phyloP scores from a whole-genome alignment of 768 basidiomycete genomes.

The Punctularia strigosozonata region DNA sequence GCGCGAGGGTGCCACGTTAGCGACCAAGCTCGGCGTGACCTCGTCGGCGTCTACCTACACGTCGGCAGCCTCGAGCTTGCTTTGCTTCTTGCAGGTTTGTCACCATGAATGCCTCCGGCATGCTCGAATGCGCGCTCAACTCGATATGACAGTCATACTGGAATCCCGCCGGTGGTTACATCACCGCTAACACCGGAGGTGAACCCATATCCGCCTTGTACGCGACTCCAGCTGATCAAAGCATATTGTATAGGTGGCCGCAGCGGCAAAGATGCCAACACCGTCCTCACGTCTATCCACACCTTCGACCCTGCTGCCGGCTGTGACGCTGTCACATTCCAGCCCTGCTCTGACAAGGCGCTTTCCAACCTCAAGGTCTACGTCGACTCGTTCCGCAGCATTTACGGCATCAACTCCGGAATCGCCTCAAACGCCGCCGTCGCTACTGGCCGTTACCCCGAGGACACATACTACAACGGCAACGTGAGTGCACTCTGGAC shows the following conservation, averaged over 20 bases:
- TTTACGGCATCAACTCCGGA: constrained; percentile 57
- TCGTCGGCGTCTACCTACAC: constrained; percentile 31
- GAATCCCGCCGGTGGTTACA: constrained; percentile 47
- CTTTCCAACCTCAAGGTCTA: constrained; percentile 60
- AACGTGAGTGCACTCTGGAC: constrained; percentile 42
- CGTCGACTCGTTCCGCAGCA: constrained; percentile 58
- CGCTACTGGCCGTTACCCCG: constrained; percentile 69
- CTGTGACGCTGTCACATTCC: constrained; percentile 66
- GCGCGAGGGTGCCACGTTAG: constrained; percentile 55
- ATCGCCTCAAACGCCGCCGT: constrained; percentile 40
- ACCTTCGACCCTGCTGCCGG: constrained; percentile 63
- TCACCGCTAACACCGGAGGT: constrained; percentile 73
- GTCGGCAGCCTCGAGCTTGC: constrained; percentile 46
- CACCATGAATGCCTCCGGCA: too few species aligned
- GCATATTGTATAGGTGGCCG: too few species aligned
- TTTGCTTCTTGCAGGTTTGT: constrained; percentile 79
- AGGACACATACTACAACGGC: constrained; percentile 61
- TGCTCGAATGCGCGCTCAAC: too few species aligned
- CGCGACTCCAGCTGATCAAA: too few species aligned
- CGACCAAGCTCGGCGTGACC: constrained; percentile 40
- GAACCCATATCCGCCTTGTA: too few species aligned
- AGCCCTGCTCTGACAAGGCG: constrained; percentile 76
- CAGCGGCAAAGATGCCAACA: constrained; percentile 66
- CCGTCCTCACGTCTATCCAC: constrained; percentile 61
- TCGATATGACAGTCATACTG: constrained; percentile 82